phyloP scores from a whole-genome alignment of 352 stramenopile species.

The Pythium chondricola region DNA sequence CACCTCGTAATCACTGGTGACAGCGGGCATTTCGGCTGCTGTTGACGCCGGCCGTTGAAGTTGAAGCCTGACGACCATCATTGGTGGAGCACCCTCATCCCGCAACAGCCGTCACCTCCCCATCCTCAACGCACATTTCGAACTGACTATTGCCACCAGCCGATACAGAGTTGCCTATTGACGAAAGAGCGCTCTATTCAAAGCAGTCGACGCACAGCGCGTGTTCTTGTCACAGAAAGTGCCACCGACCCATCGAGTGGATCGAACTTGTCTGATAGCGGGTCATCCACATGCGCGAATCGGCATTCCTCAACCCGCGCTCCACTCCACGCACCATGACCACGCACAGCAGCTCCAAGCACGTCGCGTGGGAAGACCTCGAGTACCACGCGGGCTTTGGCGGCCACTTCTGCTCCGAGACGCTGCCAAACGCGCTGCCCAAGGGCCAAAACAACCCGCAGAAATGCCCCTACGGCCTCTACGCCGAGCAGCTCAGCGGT shows the following conservation, averaged over 20 bases:
- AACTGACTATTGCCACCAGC: not conserved
- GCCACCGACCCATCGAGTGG: not conserved
- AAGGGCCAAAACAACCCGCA: slow-evolving; percentile 94
- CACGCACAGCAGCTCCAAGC: slow-evolving; percentile 20
- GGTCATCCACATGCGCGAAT: not conserved
- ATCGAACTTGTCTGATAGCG: not conserved
- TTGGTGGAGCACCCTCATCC: slow-evolving; percentile 7
- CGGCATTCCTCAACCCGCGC: not conserved
- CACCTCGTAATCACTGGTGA: too few relatives aligned
- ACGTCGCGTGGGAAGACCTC: slow-evolving; percentile 48
- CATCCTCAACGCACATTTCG: too few relatives aligned
- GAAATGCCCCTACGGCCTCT: slow-evolving; percentile 88
- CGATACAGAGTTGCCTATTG: not conserved
- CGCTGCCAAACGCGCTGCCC: slow-evolving; percentile 84
- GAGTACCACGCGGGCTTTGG: slow-evolving; percentile 90
- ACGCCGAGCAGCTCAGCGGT: slow-evolving; percentile 94
- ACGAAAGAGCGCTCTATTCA: too few relatives aligned
- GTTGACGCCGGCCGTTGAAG: too few relatives aligned
- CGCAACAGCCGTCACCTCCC: too few relatives aligned
- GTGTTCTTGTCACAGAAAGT: not conserved
- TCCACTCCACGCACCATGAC: not conserved
- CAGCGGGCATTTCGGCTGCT: too few relatives aligned
- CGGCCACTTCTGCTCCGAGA: slow-evolving; percentile 93
- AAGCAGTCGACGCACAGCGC: too few relatives aligned
- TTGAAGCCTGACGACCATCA: too few relatives aligned